These are phyloP conservation scores for Colletotrichum chrysophilum DNA, from an alignment of 2,329 filamentous ascomycete genomes.

Conservation along the genomic window DNA sequence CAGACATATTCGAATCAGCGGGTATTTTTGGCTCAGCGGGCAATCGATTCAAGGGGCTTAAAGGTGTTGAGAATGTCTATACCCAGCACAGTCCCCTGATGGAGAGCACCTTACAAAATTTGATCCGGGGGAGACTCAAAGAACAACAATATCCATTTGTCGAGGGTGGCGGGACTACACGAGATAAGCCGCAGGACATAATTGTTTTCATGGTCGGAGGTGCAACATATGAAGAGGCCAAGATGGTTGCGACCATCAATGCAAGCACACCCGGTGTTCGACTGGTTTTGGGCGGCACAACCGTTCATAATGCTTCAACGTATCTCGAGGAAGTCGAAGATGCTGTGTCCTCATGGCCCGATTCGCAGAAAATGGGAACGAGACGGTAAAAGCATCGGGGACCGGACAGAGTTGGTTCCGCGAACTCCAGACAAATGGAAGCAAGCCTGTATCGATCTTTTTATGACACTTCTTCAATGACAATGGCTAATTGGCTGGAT, in stretches of 20 bases:
- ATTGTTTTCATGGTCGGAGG: constrained; percentile 95
- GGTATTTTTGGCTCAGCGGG: constrained; percentile 91
- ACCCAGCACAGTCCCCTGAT: constrained; percentile 93
- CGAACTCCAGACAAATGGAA: neutral
- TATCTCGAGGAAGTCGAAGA: constrained; percentile 94
- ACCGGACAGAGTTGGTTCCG: neutral
- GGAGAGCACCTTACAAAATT: constrained; percentile 85
- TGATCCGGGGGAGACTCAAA: constrained; percentile 89
- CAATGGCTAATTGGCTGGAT: neutral
- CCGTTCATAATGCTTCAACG: constrained; percentile 83
- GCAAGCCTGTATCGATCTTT: neutral
- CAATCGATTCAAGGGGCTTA: constrained; percentile 89
- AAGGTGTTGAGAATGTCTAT: constrained; percentile 98
- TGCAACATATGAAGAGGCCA: constrained; percentile 95
- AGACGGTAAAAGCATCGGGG: constrained; percentile 25
- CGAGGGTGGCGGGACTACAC: constrained; percentile 83
- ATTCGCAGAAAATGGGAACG: constrained; percentile 43
- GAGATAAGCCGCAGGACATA: constrained; percentile 96
- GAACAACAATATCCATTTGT: constrained; percentile 93
- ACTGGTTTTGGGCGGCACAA: constrained; percentile 88
- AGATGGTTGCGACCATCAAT: constrained; percentile 94
- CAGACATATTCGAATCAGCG: constrained; percentile 89
- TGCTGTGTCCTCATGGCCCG: constrained; percentile 85
- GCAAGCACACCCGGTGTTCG: constrained; percentile 86
- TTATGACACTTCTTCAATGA: neutral